phyloP scores from a whole-genome alignment of 208 protist species.

The Trypanosoma caninum region DNA sequence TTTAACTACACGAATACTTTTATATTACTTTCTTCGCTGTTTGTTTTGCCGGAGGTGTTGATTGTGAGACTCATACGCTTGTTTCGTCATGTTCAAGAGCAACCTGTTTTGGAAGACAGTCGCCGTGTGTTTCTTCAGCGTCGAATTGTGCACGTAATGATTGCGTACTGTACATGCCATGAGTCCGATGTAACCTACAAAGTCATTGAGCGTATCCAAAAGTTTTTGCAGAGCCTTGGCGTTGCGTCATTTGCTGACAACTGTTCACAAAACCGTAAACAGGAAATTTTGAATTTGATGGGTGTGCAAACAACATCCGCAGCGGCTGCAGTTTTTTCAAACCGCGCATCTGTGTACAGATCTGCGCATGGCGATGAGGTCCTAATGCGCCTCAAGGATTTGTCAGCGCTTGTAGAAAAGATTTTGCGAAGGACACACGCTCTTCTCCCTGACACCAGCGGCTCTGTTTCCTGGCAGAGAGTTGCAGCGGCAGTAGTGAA shows the following conservation, averaged over 20 bases:
- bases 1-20: slow-evolving; percentile 69
- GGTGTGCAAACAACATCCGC: neutral
- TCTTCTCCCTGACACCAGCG: neutral
- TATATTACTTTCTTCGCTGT: slow-evolving; percentile 50
- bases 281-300: neutral
- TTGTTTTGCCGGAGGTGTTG: slow-evolving; percentile 56
- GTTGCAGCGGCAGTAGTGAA: neutral
- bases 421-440: neutral
- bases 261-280: neutral
- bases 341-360: neutral
- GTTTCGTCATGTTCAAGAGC: slow-evolving; percentile 43
- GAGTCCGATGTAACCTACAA: slow-evolving; percentile 47
- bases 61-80: slow-evolving; percentile 57
- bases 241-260: neutral
- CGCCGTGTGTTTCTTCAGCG: slow-evolving; percentile 46
- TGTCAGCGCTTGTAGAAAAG: slow-evolving; percentile 5
- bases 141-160: slow-evolving; percentile 52
- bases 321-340: neutral
- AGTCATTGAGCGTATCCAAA: slow-evolving; percentile 37
- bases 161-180: slow-evolving; percentile 56
- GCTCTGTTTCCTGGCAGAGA: neutral
- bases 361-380: slow-evolving; percentile 1
- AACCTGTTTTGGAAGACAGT: slow-evolving; percentile 13
- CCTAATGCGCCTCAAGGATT: neutral
- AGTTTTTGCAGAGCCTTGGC: slow-evolving; percentile 26